phyloP scores from a whole-genome alignment of 108 stramenopile genomes.

The Pseudonitzschia multiseries region DNA sequence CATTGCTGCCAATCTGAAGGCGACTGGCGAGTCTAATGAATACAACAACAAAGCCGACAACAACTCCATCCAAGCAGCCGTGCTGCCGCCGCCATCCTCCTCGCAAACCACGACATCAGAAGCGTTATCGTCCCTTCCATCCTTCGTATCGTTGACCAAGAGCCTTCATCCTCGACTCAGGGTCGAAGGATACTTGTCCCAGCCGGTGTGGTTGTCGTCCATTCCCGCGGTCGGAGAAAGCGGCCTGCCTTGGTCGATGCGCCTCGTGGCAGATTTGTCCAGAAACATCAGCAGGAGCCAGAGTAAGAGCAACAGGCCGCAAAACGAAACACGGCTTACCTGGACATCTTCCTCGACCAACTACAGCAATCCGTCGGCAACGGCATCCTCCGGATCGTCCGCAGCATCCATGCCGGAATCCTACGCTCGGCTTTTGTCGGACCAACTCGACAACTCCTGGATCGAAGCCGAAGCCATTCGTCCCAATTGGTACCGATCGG shows the following conservation, averaged over 20 bases:
- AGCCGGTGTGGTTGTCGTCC: background rate
- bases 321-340: background rate
- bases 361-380: background rate
- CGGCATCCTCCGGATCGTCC: background rate
- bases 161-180: background rate
- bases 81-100: background rate
- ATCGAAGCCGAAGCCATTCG: constrained; percentile 13
- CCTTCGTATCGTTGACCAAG: constrained; percentile 4
- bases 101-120: background rate
- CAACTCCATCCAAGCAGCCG: constrained; percentile 7
- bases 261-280: constrained; percentile 1
- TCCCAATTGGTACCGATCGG: background rate
- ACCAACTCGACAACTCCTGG: constrained; percentile 2
- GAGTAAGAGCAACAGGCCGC: too few species aligned
- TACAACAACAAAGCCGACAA: background rate
- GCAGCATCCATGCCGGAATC: background rate
- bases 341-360: background rate
- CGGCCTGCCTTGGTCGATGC: background rate
- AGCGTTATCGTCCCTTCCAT: background rate
- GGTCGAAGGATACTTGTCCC: constrained; percentile 3
- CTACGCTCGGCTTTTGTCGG: background rate
- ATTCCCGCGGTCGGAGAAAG: background rate
- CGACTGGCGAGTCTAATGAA: background rate
- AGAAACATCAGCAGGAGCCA: background rate
- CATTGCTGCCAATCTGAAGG: background rate